These are phyloP conservation scores for Rhizophora mangle DNA, from an alignment of 345 rosid species.

Conservation along the genomic window DNA sequence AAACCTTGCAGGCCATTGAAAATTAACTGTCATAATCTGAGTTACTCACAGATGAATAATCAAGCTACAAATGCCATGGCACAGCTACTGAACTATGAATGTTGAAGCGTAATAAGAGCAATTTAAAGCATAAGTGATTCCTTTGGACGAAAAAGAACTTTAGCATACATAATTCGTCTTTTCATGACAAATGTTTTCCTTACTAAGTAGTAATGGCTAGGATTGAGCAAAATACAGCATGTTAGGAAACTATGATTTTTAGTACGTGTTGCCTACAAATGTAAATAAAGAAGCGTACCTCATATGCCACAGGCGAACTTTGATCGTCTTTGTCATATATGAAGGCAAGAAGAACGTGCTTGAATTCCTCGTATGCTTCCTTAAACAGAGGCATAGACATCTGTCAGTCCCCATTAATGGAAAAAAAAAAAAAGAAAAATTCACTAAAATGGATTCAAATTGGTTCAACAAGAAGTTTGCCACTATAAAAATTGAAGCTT, in stretches of 20 bases:
- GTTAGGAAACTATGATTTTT: neutral
- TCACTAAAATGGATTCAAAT: too few species aligned
- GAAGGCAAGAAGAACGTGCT: constrained; percentile 89
- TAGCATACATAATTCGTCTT: too few species aligned
- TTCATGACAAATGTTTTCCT: neutral
- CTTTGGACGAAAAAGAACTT: neutral
- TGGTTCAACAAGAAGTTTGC: too few species aligned
- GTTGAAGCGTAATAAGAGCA: neutral
- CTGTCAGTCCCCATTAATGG: constrained; percentile 23
- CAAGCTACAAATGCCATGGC: neutral
- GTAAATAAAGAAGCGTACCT: constrained; percentile 41
- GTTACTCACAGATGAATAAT: neutral
- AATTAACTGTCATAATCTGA: neutral
- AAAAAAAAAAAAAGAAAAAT: neutral
- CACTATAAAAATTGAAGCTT: too few species aligned
- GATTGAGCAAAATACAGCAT: neutral
- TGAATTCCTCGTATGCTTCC: constrained; percentile 99
- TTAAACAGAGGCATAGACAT: constrained; percentile 40
- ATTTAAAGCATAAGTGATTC: neutral
- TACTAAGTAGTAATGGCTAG: neutral
- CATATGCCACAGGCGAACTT: constrained; percentile 81
- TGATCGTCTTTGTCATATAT: constrained; percentile 76
- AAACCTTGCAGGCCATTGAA: too few species aligned
- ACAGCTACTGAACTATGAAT: neutral
- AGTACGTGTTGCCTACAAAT: neutral